These are phyloP conservation scores for Blastobotrys elegans DNA, from an alignment of 1,139 yeast genomes.

Conservation along the genomic window DNA sequence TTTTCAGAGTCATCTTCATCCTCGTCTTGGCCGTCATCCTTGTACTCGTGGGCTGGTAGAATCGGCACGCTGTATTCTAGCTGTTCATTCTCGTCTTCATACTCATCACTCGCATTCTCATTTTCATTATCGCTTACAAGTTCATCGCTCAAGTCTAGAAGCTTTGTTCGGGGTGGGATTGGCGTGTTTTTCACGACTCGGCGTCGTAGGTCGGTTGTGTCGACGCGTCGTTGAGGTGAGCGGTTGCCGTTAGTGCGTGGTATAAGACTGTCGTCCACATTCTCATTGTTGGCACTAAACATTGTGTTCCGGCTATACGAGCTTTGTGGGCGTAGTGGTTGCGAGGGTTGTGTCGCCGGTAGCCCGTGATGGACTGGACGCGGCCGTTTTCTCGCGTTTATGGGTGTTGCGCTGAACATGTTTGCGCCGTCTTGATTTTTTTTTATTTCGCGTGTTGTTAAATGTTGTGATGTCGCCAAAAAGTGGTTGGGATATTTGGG, in stretches of 20 bases:
- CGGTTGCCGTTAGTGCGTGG: conserved; percentile 3
- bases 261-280: conserved; percentile 10
- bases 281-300: conserved; percentile 6
- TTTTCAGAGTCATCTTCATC: conserved; percentile 11
- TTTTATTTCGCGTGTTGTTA: too few species aligned
- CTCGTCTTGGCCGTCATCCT: conserved; percentile 3
- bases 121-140: neutral
- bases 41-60: conserved; percentile 13
- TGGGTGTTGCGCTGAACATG: conserved; percentile 17
- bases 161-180: neutral
- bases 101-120: neutral
- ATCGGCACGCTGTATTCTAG: conserved; percentile 13
- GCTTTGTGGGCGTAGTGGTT: conserved; percentile 10
- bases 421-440: too few species aligned
- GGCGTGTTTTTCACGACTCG: conserved; percentile 1
- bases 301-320: neutral
- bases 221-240: neutral
- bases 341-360: conserved; percentile 17
- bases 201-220: neutral
- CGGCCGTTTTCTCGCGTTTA: conserved; percentile 15
- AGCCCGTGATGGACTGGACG: conserved; percentile 12
- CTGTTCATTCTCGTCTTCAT: conserved; percentile 3
- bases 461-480: too few species aligned
- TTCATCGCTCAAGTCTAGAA: conserved; percentile 1
- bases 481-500: too few species aligned